A percentile compares a stretch with the other conserved stretches of the same genome.
phyloP scores from a whole-genome alignment of 1,284 basidiomycete species.

The Laetiporus sulphureus region DNA sequence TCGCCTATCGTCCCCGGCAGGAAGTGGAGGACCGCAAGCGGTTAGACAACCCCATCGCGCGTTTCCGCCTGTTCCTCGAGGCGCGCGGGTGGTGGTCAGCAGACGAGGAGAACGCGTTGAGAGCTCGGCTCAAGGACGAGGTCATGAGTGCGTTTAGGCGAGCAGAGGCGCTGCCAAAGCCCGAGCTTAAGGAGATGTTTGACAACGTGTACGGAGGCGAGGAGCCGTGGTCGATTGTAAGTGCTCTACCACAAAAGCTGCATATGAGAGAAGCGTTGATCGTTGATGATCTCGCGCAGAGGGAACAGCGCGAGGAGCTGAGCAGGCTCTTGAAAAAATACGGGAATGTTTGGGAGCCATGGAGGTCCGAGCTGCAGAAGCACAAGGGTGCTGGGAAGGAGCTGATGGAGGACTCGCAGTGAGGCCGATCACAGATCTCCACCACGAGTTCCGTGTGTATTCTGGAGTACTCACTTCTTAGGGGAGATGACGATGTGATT shows the following conservation, averaged over 20 bases:
- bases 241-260: constrained; percentile 26
- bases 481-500: too few relatives aligned
- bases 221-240: constrained; percentile 79
- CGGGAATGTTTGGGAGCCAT: constrained; percentile 76
- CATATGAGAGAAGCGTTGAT: constrained; percentile 4
- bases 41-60: constrained; percentile 83
- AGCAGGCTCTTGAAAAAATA: constrained; percentile 76
- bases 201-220: constrained; percentile 84
- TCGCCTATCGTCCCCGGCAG: constrained; percentile 79
- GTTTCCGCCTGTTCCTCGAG: constrained; percentile 82
- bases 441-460: too few relatives aligned
- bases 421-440: too few relatives aligned
- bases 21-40: constrained; percentile 86
- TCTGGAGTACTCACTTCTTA: too few relatives aligned
- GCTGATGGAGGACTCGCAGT: constrained; percentile 24
- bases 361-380: constrained; percentile 74
- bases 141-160: constrained; percentile 76
- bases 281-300: constrained; percentile 34
- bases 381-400: constrained; percentile 79
- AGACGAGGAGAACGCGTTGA: constrained; percentile 67
- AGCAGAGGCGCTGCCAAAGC: constrained; percentile 68
- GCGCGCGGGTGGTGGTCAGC: constrained; percentile 83
- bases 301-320: constrained; percentile 81
- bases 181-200: constrained; percentile 76
- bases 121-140: constrained; percentile 61